Evolutionary conservation across 306 rosid genomes (phyloP).

Genomic region (Lathyrus sativus): DNA sequence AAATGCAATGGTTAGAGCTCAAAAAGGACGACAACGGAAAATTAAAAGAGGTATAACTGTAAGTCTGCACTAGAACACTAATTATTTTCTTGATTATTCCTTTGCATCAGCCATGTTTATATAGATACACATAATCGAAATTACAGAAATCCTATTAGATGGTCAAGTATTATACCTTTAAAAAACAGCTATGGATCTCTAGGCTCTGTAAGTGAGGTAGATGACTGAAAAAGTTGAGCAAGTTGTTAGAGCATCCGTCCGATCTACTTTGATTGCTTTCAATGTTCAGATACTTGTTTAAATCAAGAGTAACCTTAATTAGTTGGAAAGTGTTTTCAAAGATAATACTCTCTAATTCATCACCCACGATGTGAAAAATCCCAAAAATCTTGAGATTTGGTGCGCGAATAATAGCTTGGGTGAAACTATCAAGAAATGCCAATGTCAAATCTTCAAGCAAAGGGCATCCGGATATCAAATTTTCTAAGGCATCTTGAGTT

Average conservation of each 20-base stretch:
- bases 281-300: constrained; percentile 18
- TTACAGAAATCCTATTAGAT: no score
- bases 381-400: constrained; percentile 50
- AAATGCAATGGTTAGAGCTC: not conserved
- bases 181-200: constrained; percentile 17
- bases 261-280: not conserved
- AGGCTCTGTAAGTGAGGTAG: constrained; percentile 48
- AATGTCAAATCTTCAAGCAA: constrained; percentile 53
- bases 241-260: no score
- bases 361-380: constrained; percentile 13
- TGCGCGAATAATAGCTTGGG: constrained; percentile 50
- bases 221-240: constrained; percentile 33
- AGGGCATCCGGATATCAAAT: constrained; percentile 52
- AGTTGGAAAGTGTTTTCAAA: constrained; percentile 52
- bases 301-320: constrained; percentile 50
- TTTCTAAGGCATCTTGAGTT: constrained; percentile 54
- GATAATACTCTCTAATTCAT: constrained; percentile 42
- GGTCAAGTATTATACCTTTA: not conserved
- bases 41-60: no score
- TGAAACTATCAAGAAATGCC: constrained; percentile 40
- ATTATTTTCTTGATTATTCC: no score
- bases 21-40: no score
- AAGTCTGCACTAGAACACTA: no score
- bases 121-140: no score
- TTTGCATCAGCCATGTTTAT: no score